Evolutionary conservation across 495 filamentous ascomycete genomes (phyloP), one percentile per base, ranked within the genome.

Genomic region (Aspergillus panamensis): DNA sequence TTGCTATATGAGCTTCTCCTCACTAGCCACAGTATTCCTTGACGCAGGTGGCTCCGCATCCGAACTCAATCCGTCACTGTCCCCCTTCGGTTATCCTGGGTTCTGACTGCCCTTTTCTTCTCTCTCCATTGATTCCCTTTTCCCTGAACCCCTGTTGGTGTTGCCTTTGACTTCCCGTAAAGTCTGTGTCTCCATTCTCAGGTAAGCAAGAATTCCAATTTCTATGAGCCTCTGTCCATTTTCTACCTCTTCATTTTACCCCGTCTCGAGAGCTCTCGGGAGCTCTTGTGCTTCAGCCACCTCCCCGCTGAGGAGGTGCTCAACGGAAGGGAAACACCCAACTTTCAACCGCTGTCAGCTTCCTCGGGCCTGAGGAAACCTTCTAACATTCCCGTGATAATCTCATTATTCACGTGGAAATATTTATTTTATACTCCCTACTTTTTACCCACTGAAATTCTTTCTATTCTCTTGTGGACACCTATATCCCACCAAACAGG

Each of bases 1-100:
- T 30, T 31, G 47, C 13, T 49, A 31, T 31, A 45, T 45, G 42
- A 49, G 47, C 21, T 49, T 9, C 37, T 57, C 39, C 21, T 51
- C 48, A 57, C 67, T 60, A 67, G 62, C 65, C 64, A 65, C 66
- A 48, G 42, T 53, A 54, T 52, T 51, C 53, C 59, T 69, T 69
- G 66, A 69, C 66, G 66, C 66, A 69, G 65, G 64, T 65, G 66
- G 64, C 66, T 63, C 61, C 62, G 60, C 47, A 31, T 31, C 42
- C 35, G 48, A 45, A 59, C 50, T 55, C 50, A 53, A 58, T 54
- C 37, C 53, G 43, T 53, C 21, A 53, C 19, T 29, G n/a, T 33
- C 42, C 47, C 4, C 47, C 47, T 31, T 48, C 45, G n/a, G 42
- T 9, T 45, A 16, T 19, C 42, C 42, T 19, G 16, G 30, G 10